These are phyloP conservation scores for Cadophora sp. DNA, from an alignment of 2,329 filamentous ascomycete genomes.

Conservation along the genomic window DNA sequence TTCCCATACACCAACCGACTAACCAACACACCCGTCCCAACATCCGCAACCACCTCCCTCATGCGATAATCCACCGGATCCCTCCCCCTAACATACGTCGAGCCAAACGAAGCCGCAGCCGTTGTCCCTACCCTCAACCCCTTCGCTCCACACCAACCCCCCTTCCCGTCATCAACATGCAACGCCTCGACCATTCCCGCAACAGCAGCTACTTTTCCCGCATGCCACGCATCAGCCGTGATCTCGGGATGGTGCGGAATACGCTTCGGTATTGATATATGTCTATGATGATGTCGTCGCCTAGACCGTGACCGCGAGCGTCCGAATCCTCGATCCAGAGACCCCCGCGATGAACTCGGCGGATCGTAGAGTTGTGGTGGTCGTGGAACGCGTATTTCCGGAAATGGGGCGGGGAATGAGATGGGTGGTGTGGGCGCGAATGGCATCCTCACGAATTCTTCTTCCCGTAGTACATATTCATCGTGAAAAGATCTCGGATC, in stretches of 20 bases:
- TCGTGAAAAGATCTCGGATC: neutral
- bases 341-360: neutral
- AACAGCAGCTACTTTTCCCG: conserved; percentile 38
- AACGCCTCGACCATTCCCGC: conserved; percentile 50
- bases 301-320: no score
- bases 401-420: conserved; percentile 11
- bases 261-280: conserved; percentile 30
- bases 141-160: conserved; percentile 47
- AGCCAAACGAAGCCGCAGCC: conserved; percentile 25
- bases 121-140: conserved; percentile 32
- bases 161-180: conserved; percentile 50
- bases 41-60: conserved; percentile 24
- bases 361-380: conserved; percentile 1
- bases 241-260: conserved; percentile 33
- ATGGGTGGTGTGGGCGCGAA: conserved; percentile 11
- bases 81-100: conserved; percentile 22
- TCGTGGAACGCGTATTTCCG: neutral
- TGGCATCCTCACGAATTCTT: conserved; percentile 9
- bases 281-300: conserved; percentile 6
- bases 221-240: conserved; percentile 33
- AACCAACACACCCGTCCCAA: conserved; percentile 27
- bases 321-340: neutral
- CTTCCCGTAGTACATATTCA: neutral
- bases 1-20: conserved; percentile 24
- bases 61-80: conserved; percentile 22